Conservation (phyloP, 1,284 basidiomycete genomes). For the Microbotryum silenes-acaulis region DNA sequence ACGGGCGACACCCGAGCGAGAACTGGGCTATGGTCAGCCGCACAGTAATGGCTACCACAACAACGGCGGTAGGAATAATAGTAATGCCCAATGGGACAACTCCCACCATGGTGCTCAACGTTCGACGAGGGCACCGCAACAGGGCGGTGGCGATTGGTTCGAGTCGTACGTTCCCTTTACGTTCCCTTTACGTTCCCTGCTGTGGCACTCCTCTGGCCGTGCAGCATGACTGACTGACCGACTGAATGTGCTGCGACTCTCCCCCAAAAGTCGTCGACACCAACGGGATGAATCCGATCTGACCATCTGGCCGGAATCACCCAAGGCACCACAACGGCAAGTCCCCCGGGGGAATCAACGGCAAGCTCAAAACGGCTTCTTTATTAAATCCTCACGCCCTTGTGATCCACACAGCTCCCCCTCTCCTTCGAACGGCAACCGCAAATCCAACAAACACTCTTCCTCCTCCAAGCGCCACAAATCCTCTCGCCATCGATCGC, state of each 20-base stretch:
- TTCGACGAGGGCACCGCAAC: background rate
- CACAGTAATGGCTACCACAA: background rate
- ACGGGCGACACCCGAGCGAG: conserved; percentile 21
- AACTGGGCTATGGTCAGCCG: conserved; percentile 13
- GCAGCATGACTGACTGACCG: no score
- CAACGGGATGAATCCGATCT: conserved; percentile 59
- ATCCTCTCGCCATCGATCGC: conserved; percentile 47
- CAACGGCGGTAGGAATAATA: background rate
- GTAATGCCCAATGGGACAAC: background rate
- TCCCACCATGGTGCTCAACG: background rate
- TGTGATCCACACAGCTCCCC: conserved; percentile 5
- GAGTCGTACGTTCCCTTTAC: conserved; percentile 27
- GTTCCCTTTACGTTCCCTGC: no score
- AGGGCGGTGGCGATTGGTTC: conserved; percentile 29
- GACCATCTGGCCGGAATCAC: conserved; percentile 77
- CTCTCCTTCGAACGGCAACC: conserved; percentile 21
- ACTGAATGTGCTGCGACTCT: no score
- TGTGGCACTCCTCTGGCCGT: no score
- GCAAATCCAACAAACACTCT: conserved; percentile 17
- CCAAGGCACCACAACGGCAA: conserved; percentile 51
- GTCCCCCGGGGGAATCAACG: background rate
- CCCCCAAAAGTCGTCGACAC: conserved; percentile 52
- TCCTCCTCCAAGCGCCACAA: conserved; percentile 37
- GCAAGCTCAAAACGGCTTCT: no score
- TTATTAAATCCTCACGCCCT: no score